Conservation (phyloP, 179 eudicot species). For the Beta macrorhiza region DNA sequence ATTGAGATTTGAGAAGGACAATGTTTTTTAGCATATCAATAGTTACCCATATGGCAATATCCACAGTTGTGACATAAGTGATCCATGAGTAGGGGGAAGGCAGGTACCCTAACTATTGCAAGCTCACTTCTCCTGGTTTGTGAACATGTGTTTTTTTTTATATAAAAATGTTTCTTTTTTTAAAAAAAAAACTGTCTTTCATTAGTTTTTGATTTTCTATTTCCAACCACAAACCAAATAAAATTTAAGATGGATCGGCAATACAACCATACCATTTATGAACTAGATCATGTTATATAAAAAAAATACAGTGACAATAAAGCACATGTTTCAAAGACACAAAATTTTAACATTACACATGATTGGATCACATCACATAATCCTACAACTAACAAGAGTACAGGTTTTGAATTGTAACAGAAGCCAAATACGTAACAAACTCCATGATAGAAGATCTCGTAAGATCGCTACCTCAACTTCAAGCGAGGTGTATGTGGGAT, state of each 20-base stretch:
- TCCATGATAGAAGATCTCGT: neutral
- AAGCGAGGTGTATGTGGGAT: constrained; percentile 54
- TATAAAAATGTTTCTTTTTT: neutral
- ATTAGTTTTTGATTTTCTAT: neutral
- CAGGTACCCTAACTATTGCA: neutral
- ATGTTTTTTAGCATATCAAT: neutral
- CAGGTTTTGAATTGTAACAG: neutral
- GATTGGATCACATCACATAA: neutral
- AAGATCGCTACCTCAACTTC: constrained; percentile 63
- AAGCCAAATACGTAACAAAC: neutral
- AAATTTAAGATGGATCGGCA: neutral
- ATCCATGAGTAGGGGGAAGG: neutral
- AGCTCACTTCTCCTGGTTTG: neutral
- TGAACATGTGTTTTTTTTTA: neutral
- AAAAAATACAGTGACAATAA: neutral
- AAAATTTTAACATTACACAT: neutral
- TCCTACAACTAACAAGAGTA: neutral
- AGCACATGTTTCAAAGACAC: neutral
- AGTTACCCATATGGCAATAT: neutral
- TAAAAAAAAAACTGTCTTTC: neutral
- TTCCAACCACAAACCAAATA: neutral
- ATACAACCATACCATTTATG: neutral
- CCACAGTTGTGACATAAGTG: neutral
- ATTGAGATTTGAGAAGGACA: neutral
- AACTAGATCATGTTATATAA: neutral